A percentile compares a stretch with the other conserved stretches of the same genome.
Conservation (phyloP, 1,284 basidiomycete genomes). For the Somion occarium region DNA sequence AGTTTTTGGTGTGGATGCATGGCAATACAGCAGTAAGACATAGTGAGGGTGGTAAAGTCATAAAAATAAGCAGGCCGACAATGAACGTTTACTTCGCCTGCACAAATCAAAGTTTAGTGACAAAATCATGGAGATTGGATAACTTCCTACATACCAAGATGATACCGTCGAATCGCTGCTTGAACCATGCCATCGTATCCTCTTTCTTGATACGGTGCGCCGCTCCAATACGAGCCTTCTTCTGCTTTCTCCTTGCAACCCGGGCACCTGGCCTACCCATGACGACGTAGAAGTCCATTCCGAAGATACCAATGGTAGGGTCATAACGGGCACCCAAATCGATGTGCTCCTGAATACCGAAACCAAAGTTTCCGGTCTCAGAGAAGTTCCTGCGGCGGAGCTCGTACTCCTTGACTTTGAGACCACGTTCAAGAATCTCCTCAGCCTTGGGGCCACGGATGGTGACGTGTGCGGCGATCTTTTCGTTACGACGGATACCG, state of each 20-base stretch:
- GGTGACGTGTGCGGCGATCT: slow-evolving; percentile 99
- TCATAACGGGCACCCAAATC: slow-evolving; percentile 98
- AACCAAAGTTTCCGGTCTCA: slow-evolving; percentile 97
- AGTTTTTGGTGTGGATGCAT: neutral
- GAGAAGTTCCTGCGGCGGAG: slow-evolving; percentile 92
- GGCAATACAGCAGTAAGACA: slow-evolving; percentile 1
- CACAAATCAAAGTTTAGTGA: neutral
- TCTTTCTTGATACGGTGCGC: slow-evolving; percentile 88
- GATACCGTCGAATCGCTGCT: slow-evolving; percentile 97
- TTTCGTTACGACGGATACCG: slow-evolving; percentile 99
- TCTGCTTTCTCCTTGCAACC: slow-evolving; percentile 90
- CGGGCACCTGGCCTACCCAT: slow-evolving; percentile 96
- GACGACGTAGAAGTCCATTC: slow-evolving; percentile 97
- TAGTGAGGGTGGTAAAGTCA: neutral
- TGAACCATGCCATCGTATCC: slow-evolving; percentile 97
- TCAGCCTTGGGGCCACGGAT: slow-evolving; percentile 99
- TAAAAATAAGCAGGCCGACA: neutral
- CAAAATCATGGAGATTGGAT: neutral
- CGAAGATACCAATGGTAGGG: slow-evolving; percentile 95
- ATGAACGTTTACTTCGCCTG: neutral
- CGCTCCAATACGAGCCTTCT: slow-evolving; percentile 84
- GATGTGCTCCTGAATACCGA: slow-evolving; percentile 98
- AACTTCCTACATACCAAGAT: slow-evolving; percentile 61
- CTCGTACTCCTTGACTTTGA: slow-evolving; percentile 99
- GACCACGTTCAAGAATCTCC: slow-evolving; percentile 98